Percentiles rank a stretch among this genome's conserved stretches.
Evolutionary conservation across 768 basidiomycete genomes (phyloP).

Genomic region (Boletellus ananiceps): DNA sequence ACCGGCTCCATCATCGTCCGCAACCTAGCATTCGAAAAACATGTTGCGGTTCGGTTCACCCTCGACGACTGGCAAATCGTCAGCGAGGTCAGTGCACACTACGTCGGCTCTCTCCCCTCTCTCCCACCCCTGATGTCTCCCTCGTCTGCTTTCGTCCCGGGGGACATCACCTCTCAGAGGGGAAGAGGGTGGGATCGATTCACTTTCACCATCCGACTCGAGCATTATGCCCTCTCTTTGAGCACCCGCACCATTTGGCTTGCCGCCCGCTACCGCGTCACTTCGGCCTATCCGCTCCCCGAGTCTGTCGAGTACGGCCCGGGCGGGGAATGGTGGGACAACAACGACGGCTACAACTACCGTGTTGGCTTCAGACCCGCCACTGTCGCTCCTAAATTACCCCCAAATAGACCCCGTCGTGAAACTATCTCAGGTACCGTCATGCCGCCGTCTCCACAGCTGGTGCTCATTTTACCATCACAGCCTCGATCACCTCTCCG

Average conservation of each 20-base stretch:
- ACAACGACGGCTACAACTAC: conserved; percentile 78
- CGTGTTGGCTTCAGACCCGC: conserved; percentile 54
- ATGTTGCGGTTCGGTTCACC: conserved; percentile 82
- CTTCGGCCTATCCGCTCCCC: conserved; percentile 15
- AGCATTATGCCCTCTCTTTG: conserved; percentile 58
- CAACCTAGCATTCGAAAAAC: conserved; percentile 85
- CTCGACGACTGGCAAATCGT: conserved; percentile 94
- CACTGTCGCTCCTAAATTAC: neutral
- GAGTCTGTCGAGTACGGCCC: conserved; percentile 30
- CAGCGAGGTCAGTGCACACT: conserved; percentile 66
- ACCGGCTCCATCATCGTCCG: conserved; percentile 77
- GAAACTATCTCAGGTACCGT: conserved; percentile 22
- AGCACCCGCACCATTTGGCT: conserved; percentile 54
- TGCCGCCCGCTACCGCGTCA: conserved; percentile 48
- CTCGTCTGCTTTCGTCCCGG: neutral
- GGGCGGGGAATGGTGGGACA: conserved; percentile 91
- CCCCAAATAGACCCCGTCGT: conserved; percentile 8
- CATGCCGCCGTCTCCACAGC: neutral
- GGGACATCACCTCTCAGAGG: neutral
- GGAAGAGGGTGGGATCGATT: conserved; percentile 52
- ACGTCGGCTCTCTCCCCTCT: conserved; percentile 40
- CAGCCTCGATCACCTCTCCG: conserved; percentile 7
- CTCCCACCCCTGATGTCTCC: conserved; percentile 29
- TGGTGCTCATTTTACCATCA: conserved; percentile 1
- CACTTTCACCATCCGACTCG: conserved; percentile 59